These are phyloP conservation scores for Edaphochlamys debaryana DNA, from an alignment of 139 green algal genomes.

Conservation along the genomic window DNA sequence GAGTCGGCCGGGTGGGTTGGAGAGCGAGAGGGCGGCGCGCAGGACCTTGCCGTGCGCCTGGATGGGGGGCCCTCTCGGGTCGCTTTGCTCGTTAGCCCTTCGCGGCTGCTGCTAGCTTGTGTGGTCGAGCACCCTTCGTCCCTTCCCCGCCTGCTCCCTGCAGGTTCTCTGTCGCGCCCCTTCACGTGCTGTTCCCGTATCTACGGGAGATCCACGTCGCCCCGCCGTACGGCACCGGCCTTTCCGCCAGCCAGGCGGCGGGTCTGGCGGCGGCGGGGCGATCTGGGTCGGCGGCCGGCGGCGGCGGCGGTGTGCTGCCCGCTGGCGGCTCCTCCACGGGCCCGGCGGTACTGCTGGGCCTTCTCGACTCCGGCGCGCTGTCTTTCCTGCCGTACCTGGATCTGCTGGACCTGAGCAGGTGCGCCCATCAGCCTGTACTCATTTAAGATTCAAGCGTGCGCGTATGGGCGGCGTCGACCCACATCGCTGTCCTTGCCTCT, in stretches of 20 bases:
- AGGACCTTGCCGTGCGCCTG: too few species aligned
- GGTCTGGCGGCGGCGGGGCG: background rate
- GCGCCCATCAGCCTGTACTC: too few species aligned
- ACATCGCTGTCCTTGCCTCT: too few species aligned
- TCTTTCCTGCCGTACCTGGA: background rate
- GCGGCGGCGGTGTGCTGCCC: background rate
- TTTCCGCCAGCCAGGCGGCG: background rate
- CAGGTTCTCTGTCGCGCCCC: constrained; percentile 7
- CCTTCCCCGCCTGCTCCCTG: too few species aligned
- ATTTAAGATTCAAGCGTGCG: too few species aligned
- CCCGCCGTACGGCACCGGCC: background rate
- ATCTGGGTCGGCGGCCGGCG: background rate
- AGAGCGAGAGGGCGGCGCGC: too few species aligned
- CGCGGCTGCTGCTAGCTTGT: too few species aligned
- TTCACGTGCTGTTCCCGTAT: background rate
- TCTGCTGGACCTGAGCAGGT: constrained; percentile 31
- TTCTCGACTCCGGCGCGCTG: constrained; percentile 2
- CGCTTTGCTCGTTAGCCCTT: too few species aligned
- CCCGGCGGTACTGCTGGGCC: background rate
- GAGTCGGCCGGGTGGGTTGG: too few species aligned
- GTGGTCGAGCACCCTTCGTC: too few species aligned
- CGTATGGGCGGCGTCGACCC: too few species aligned
- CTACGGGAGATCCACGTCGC: constrained; percentile 1
- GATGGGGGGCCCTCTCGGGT: too few species aligned
- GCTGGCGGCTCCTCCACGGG: background rate